phyloP scores from a whole-genome alignment of 2,329 filamentous ascomycete genomes.

The Fusarium beomiforme region DNA sequence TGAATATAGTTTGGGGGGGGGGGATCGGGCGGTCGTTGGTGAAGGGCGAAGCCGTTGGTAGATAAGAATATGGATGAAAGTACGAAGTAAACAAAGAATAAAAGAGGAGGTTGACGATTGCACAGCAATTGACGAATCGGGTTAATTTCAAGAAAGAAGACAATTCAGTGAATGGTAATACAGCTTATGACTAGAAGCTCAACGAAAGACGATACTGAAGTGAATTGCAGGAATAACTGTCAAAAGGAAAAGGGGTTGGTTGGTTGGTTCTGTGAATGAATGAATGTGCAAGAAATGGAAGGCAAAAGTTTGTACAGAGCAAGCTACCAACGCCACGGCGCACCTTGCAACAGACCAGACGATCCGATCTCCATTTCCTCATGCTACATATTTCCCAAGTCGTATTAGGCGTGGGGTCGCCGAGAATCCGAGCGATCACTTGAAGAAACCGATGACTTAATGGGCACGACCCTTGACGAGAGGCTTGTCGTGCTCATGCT shows the following conservation, averaged over 20 bases:
- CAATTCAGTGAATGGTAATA: not conserved
- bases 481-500: conserved; percentile 24
- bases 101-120: conserved; percentile 1
- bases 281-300: conserved; percentile 17
- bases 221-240: conserved; percentile 14
- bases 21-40: not conserved
- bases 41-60: conserved; percentile 5
- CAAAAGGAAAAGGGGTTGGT: conserved; percentile 25
- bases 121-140: not conserved
- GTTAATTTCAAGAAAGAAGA: not conserved
- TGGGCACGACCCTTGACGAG: conserved; percentile 17
- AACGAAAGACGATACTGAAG: conserved; percentile 5
- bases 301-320: conserved; percentile 27
- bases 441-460: conserved; percentile 19
- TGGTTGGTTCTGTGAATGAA: conserved; percentile 23
- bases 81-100: conserved; percentile 28
- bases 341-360: conserved; percentile 29
- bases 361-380: conserved; percentile 27
- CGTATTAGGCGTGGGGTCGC: conserved; percentile 26
- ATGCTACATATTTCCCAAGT: not conserved
- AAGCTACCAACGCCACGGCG: conserved; percentile 18
- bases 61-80: conserved; percentile 1
- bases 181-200: conserved; percentile 1
- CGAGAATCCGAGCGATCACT: conserved; percentile 34
- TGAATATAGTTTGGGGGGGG: conserved; percentile 14